Evolutionary conservation across 2,329 filamentous ascomycete species (phyloP).

Genomic region (Aspergillus fijiensis): DNA sequence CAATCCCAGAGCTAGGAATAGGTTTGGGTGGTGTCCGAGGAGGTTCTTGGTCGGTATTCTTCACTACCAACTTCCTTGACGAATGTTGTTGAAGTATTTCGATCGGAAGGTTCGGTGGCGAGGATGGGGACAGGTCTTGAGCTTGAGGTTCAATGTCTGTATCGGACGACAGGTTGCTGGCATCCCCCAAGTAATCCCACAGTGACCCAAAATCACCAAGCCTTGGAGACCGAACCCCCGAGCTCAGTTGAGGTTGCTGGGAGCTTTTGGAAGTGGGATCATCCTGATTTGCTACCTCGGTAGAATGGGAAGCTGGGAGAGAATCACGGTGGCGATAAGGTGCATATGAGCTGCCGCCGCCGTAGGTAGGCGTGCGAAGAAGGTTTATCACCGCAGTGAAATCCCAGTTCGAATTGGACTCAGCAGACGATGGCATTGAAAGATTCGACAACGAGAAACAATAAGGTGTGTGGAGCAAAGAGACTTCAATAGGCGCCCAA

Average conservation of each 20-base stretch:
- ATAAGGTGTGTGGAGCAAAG: neutral
- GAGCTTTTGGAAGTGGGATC: slow-evolving; percentile 3
- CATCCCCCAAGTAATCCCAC: slow-evolving; percentile 40
- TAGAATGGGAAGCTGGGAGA: slow-evolving; percentile 3
- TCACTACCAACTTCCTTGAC: neutral
- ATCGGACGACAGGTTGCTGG: slow-evolving; percentile 13
- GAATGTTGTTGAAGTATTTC: slow-evolving; percentile 24
- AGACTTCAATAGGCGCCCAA: neutral
- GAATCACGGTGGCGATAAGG: slow-evolving; percentile 15
- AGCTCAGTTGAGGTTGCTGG: neutral
- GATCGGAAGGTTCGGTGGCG: slow-evolving; percentile 10
- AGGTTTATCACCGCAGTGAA: slow-evolving; percentile 47
- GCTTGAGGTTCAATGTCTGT: slow-evolving; percentile 1
- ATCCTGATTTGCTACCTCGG: slow-evolving; percentile 12
- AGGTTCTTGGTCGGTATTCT: neutral
- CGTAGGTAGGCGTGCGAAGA: slow-evolving; percentile 35
- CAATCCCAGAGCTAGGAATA: slow-evolving; percentile 2
- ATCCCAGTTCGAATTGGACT: slow-evolving; percentile 43
- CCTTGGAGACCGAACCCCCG: slow-evolving; percentile 16
- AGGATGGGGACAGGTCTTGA: neutral
- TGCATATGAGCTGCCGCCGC: slow-evolving; percentile 13
- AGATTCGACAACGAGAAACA: neutral
- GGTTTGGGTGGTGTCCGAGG: slow-evolving; percentile 7
- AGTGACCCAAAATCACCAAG: slow-evolving; percentile 47
- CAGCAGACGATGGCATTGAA: slow-evolving; percentile 33